Conservation (phyloP, 805 yeast genomes). For the Candida nanaspora region DNA sequence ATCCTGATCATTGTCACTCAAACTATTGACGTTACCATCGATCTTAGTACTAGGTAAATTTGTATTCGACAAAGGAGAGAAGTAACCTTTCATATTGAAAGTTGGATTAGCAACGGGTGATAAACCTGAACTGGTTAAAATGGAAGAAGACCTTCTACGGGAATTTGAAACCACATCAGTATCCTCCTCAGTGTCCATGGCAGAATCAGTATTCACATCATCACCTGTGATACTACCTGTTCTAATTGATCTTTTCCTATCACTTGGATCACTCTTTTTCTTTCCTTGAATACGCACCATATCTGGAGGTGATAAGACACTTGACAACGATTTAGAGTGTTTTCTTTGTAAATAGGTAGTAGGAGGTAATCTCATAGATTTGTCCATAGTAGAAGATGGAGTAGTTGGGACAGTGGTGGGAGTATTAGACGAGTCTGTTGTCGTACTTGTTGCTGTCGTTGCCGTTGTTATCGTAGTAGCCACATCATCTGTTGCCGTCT, state of each 20-base stretch:
- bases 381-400: not conserved
- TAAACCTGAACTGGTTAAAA: no score
- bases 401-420: constrained; percentile 2
- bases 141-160: not conserved
- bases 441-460: not conserved
- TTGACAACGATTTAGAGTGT: constrained; percentile 37
- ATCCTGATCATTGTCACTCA: no score
- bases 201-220: constrained; percentile 14
- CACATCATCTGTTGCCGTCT: not conserved
- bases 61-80: no score
- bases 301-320: constrained; percentile 36
- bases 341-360: constrained; percentile 10
- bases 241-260: not conserved
- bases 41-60: no score
- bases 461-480: not conserved
- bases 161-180: not conserved
- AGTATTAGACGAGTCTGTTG: not conserved
- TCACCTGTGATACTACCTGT: constrained; percentile 5
- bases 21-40: no score
- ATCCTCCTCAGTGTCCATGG: constrained; percentile 16
- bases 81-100: no score
- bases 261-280: not conserved
- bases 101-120: no score
- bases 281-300: constrained; percentile 22
- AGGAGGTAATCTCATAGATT: no score